Conservation (phyloP, 306 rosid genomes). For the Erythrophleum fordii region DNA sequence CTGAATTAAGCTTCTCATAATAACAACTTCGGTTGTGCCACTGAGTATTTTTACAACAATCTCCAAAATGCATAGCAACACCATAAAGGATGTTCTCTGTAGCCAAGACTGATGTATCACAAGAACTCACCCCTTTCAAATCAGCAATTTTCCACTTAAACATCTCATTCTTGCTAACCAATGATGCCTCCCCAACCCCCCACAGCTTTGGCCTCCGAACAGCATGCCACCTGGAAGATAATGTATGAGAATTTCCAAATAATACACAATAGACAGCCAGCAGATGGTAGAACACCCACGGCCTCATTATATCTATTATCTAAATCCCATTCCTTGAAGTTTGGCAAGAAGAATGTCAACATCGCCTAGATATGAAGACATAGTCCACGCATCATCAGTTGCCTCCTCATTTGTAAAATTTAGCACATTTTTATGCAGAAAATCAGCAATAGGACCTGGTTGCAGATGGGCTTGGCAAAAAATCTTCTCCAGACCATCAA, state of each 20-base stretch:
- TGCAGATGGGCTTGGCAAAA: conserved; percentile 89
- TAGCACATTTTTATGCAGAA: conserved; percentile 93
- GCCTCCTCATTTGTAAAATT: conserved; percentile 91
- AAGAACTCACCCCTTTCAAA: conserved; percentile 48
- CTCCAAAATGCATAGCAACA: too few species aligned
- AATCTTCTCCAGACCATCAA: conserved; percentile 95
- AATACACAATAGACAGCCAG: conserved; percentile 95
- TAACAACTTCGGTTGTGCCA: too few species aligned
- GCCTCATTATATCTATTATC: conserved; percentile 71
- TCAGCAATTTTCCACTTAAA: conserved; percentile 50
- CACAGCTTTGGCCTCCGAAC: conserved; percentile 86
- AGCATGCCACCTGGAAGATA: conserved; percentile 90
- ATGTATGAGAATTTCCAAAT: conserved; percentile 83
- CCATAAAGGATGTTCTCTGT: conserved; percentile 77
- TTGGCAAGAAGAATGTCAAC: conserved; percentile 86
- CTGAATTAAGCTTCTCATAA: too few species aligned
- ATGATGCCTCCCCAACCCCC: conserved; percentile 67
- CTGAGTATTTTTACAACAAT: too few species aligned
- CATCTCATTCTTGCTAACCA: conserved; percentile 66
- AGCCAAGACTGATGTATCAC: conserved; percentile 60
- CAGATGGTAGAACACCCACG: conserved; percentile 76
- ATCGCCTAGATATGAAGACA: conserved; percentile 87
- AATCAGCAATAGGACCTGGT: conserved; percentile 86
- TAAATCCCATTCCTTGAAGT: conserved; percentile 59
- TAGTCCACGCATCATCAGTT: conserved; percentile 78